Base-by-base conservation (phyloP, 768 basidiomycete species). In the Leccinum imitatum region DNA sequence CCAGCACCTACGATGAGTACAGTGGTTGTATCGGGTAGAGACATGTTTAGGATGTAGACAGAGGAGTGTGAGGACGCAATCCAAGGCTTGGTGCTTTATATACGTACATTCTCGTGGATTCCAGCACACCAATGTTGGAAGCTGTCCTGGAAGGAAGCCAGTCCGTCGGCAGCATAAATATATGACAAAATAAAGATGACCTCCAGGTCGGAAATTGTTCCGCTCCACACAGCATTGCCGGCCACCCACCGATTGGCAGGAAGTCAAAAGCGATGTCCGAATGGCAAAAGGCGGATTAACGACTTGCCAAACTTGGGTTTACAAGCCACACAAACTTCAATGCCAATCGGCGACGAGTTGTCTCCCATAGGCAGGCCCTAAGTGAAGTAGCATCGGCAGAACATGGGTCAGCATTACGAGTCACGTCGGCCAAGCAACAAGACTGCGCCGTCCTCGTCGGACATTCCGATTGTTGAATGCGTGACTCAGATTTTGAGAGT, bases 1-100 rank as follows among this genome's bases (percentile, higher is more conserved):
- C 83, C 82, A 25, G 80, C 80, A 30, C 81, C 82, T 9, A 84
- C 77, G 30, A 84, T 75, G 53, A 83, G 77, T 30, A 83, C 69
- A 25, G 77, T 77, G 5, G 80, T 78, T 50, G 56, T 66, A 3
- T 62, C 53, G 0, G 79, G 78, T 21, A 78, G 65, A 30, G 74
- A 65, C 63, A 64, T 59, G 39, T 3, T 31, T 25, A 39, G 2
- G 27, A 17, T 61, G 9, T 35, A n/a, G 11, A 37, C 14, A 23
- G 13, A 39, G n/a, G 53, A 44, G 31, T 50, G 33, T 13, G 47
- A 33, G n/a, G 47, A 50, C 3, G 3, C 39, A n/a, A 27, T 17
- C 8, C 3, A 13, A 14, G 31, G 23, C 13, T 5, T 54, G 9
- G 3, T n/a, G 23, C 21, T 21, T 53, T 56, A 46, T 46, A 62